Evolutionary conservation across 1,284 basidiomycete species (phyloP), one percentile per base, ranked within the genome.

Genomic region (Leccinum pseudoinsigne): DNA sequence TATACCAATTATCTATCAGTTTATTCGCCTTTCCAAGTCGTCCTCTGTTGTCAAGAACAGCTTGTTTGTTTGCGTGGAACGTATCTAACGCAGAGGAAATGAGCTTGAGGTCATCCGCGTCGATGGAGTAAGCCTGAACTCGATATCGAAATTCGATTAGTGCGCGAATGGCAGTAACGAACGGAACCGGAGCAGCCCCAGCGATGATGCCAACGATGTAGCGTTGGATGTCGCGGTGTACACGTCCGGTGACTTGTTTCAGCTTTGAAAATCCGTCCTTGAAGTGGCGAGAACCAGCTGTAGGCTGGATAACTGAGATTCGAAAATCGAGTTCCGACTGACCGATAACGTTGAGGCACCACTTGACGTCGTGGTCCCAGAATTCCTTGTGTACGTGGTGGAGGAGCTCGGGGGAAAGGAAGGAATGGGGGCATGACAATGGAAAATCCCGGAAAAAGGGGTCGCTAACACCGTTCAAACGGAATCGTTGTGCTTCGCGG

Each of bases 311-410:
- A 6, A 61, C 34, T 6, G 53, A 58, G 6, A 59, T 57, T 2
- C 40, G 28, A 40, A 63, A 63, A 8, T 64, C 57, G 5, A 61
- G 26, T 34, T 64, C 42, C 10, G 3, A 51, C 5, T 38, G 10
- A 2, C 59, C 57, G 8, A 66, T n/a, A 18, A 58, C 11, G 11
- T 42, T 34, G 5, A 59, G 31, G 45, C 53, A 59, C 64, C 62
- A 66, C 11, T 59, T 45, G 11, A 56, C 6, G 16, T 59, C 38
- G n/a, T 66, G 62, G 16, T 66, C 62, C 28, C 55, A 38, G n/a
- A 42, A 66, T 57, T 63, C 50, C 50, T 51, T 51, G 14, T 51
- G 50, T 23, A 51, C 2, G 7, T 51, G 50, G 16, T 51, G 23
- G 1, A 66, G 59, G 2, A 53, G 1, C 34, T 64, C 59, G 2